A percentile compares a stretch with the other conserved stretches of the same genome.
Conservation (phyloP, 2,329 filamentous ascomycete genomes). For the Rhinocladiella mackenziei region DNA sequence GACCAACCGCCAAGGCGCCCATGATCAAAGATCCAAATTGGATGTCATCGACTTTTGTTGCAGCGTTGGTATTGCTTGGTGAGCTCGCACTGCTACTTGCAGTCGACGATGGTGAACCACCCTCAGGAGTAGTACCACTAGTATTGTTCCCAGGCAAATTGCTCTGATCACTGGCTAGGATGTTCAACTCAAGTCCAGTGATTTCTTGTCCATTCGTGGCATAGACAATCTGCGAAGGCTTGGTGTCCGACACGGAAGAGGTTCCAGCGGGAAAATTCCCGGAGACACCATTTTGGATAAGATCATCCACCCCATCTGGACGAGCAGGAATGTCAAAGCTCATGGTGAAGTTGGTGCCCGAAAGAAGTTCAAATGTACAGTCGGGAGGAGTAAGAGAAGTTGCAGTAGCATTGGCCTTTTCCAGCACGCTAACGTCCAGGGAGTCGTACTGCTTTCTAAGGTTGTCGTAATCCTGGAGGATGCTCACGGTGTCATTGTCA, state of each 20-base stretch:
- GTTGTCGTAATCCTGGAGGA: slow-evolving; percentile 66
- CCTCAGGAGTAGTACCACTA: slow-evolving; percentile 31
- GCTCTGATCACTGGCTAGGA: slow-evolving; percentile 48
- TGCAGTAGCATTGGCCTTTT: slow-evolving; percentile 57
- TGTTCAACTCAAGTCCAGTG: slow-evolving; percentile 57
- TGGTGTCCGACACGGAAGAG: slow-evolving; percentile 54
- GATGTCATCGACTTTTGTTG: slow-evolving; percentile 12
- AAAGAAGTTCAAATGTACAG: slow-evolving; percentile 67
- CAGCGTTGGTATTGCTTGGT: slow-evolving; percentile 21
- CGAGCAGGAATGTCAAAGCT: slow-evolving; percentile 73
- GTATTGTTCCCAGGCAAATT: slow-evolving; percentile 53
- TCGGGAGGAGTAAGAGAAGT: slow-evolving; percentile 55
- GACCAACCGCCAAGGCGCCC: slow-evolving; percentile 17
- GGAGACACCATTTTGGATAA: slow-evolving; percentile 71
- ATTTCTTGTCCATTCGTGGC: slow-evolving; percentile 56
- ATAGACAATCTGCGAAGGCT: slow-evolving; percentile 56
- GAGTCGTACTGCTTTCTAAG: slow-evolving; percentile 71
- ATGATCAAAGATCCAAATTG: slow-evolving; percentile 17
- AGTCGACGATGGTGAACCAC: slow-evolving; percentile 20
- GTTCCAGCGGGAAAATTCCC: slow-evolving; percentile 60
- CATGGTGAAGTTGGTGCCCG: slow-evolving; percentile 62
- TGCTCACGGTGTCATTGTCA: slow-evolving; percentile 53
- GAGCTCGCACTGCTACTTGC: slow-evolving; percentile 13
- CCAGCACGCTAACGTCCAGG: slow-evolving; percentile 66
- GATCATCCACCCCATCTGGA: slow-evolving; percentile 62